Conservation (phyloP, 106 monocot genomes). For the Allium fistulosum region DNA sequence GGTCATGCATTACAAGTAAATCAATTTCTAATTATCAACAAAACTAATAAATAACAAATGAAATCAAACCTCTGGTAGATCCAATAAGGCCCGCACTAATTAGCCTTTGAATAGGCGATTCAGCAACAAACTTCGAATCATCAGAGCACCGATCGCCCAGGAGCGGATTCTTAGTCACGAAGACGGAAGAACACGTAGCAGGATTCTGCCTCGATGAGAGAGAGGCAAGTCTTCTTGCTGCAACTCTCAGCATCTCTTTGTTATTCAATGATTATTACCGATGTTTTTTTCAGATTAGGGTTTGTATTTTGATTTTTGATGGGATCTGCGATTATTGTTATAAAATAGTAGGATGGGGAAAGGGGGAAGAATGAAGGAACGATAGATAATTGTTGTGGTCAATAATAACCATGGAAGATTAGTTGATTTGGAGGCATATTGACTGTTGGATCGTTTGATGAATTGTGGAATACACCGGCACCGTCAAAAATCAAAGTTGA, state of each 20-base stretch:
- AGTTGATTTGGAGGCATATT: too few relatives aligned
- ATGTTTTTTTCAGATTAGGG: too few relatives aligned
- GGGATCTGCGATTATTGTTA: not conserved
- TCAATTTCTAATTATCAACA: too few relatives aligned
- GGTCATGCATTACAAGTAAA: too few relatives aligned
- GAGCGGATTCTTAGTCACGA: constrained; percentile 17
- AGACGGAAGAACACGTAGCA: not conserved
- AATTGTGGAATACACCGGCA: too few relatives aligned
- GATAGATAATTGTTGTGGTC: too few relatives aligned
- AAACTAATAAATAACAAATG: too few relatives aligned
- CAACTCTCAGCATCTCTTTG: constrained; percentile 26
- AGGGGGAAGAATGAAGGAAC: not conserved
- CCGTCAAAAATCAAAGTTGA: too few relatives aligned
- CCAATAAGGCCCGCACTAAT: constrained; percentile 5
- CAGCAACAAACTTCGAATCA: not conserved
- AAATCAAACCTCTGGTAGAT: constrained; percentile 5
- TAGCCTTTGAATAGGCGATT: constrained; percentile 2
- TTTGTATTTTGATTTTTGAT: not conserved
- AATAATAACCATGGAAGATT: too few relatives aligned
- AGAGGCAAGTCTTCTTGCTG: constrained; percentile 29
- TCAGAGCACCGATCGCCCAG: not conserved
- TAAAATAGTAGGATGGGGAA: not conserved
- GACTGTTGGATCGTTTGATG: too few relatives aligned
- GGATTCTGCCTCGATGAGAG: constrained; percentile 14
- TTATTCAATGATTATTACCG: not conserved